Evolutionary conservation across 2,329 filamentous ascomycete species (phyloP), one percentile per base, ranked within the genome.

Genomic region (Penicillium paneum): DNA sequence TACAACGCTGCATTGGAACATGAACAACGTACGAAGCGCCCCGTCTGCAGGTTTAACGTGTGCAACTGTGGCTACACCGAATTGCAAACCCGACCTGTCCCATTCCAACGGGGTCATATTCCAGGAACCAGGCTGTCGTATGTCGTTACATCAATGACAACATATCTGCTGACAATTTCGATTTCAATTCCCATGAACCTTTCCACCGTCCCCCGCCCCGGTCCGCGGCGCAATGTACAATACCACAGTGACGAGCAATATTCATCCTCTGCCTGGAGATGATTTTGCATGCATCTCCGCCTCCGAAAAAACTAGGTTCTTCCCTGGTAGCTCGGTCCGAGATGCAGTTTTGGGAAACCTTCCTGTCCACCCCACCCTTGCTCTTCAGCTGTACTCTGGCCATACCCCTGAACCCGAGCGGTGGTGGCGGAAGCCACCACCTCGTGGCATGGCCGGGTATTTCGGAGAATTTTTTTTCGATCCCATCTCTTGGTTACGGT

Each of bases 1-100:
- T 44, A 45, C 28, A 39, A 56, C 54, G 41, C 46, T 56, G 54
- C 56, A 40, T 49, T 56, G 49, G 12, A 53, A 58, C 56, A 47
- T 31, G 40, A 36, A 41, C 34, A 41, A 41, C 11, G 6, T 24
- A 34, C 40, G 5, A 10, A 29, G 10, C 8, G 21, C 15, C n/a
- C 39, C 21, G 8, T 34, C 26, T 32, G 19, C 34, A 42, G 17
- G 24, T 44, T 34, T 13, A 54, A 50, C 19, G 40, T 34, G 40
- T 28, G 12, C 19, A 49, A 44, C 26, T 50, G 21, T 15, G 8
- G 32, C 32, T 54, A 21, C 24, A 7, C 11, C 12, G 26, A 15
- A 40, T 54, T 50, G 12, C 26, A 10, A 40, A 44, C 21, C 13
- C 8, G 40, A 45, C 46, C 21, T 44, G 34, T 45, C 28, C 19